Percentiles rank a stretch among this genome's conserved stretches.
Evolutionary conservation across 176 grass and related monocot species (phyloP).

Genomic region (Leersia perrieri): DNA sequence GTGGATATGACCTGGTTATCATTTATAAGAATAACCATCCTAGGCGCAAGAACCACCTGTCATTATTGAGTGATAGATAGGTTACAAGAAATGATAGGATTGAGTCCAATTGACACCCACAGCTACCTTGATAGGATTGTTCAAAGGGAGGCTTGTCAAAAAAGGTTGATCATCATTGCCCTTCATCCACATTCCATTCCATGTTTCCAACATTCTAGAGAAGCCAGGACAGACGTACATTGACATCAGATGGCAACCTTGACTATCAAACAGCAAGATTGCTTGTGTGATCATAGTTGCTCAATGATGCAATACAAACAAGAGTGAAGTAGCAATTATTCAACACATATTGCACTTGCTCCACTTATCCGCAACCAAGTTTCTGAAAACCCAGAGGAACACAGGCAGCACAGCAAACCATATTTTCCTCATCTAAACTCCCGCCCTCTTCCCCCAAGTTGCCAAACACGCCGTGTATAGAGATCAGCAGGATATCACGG

Average conservation of each 20-base stretch:
- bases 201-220: not conserved
- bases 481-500: not conserved
- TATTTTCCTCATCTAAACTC: no score
- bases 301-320: no score
- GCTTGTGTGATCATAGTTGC: no score
- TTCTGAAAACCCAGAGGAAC: not conserved
- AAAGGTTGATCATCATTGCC: not conserved
- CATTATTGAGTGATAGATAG: not conserved
- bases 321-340: not conserved
- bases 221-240: not conserved
- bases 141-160: not conserved
- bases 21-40: slow-evolving; percentile 7
- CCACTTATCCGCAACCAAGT: not conserved
- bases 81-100: not conserved
- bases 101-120: not conserved
- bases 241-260: not conserved
- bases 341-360: not conserved
- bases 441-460: no score
- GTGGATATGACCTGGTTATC: slow-evolving; percentile 18
- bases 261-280: no score
- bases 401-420: not conserved
- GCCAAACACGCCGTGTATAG: no score
- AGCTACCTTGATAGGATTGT: not conserved
- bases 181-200: not conserved
- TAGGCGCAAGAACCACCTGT: not conserved